Evolutionary conservation across 1,284 basidiomycete genomes (phyloP).

Genomic region (Anthracocystis panici-leucophaei): DNA sequence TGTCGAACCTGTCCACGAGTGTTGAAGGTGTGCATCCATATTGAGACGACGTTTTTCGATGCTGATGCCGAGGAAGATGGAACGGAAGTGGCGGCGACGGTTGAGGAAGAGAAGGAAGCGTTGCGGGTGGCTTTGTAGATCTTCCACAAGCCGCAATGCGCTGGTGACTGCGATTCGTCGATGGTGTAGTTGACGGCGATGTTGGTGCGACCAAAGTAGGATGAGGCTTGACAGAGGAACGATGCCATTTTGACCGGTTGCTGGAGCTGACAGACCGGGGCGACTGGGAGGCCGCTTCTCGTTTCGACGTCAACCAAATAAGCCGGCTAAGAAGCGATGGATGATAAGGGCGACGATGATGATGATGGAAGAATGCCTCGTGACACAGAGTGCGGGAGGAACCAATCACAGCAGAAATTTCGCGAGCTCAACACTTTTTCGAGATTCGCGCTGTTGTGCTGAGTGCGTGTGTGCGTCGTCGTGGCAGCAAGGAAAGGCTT

Average conservation of each 20-base stretch:
- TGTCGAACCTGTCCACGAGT: slow-evolving; percentile 45
- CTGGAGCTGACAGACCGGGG: background rate
- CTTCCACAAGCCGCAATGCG: slow-evolving; percentile 65
- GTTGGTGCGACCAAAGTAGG: slow-evolving; percentile 64
- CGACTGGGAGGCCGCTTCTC: background rate
- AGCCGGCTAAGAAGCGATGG: background rate
- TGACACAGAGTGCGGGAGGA: background rate
- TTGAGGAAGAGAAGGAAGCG: slow-evolving; percentile 20
- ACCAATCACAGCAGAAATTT: slow-evolving; percentile 5
- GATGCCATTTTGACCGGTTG: slow-evolving; percentile 44
- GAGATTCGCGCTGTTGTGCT: background rate
- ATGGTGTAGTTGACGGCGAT: slow-evolving; percentile 65
- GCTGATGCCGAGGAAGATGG: slow-evolving; percentile 7
- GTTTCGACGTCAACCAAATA: background rate
- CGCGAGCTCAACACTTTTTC: slow-evolving; percentile 21
- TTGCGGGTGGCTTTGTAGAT: slow-evolving; percentile 61
- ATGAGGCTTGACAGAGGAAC: slow-evolving; percentile 61
- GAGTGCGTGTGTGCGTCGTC: background rate
- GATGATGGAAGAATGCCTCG: background rate
- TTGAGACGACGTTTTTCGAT: slow-evolving; percentile 41
- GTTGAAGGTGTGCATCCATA: slow-evolving; percentile 62
- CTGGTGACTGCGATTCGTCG: slow-evolving; percentile 54
- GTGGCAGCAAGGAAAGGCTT: background rate
- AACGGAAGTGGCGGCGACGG: slow-evolving; percentile 10
- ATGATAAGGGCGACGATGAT: background rate